Evolutionary conservation across 106 monocot genomes (phyloP), one percentile per base, ranked within the genome.

Genomic region (Narthecium ossifragum): DNA sequence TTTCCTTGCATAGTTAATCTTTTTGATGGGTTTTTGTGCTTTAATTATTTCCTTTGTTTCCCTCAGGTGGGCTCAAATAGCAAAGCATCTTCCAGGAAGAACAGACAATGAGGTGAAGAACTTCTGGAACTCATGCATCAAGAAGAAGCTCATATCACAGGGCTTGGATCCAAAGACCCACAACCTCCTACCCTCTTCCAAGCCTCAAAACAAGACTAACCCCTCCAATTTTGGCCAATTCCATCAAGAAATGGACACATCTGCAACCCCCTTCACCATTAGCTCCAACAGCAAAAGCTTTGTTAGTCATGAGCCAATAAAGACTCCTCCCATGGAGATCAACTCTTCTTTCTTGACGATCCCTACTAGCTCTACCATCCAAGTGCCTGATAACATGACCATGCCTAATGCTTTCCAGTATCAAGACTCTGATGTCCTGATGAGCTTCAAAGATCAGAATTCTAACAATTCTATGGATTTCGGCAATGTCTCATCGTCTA

Each of bases 141-240:
- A 86, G 68, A 86, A 86, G 82, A 86, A 82, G 60, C 62, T 86
- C 8, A 74, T 86, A 7, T 77, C 92, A 1, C 92, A 88, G 34
- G 92, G 92, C 2, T 55, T 92, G 33, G 92, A 92, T 69, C 92
- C 92, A 20, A 92, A 75, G 49, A 92, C 92, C 46, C 92, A 92
- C 60, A 92, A 92, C 60, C 67, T 92, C 0, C 60, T 92, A 60
- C 83, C 84, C 12, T 64, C 75, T 14, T 72, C 76, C 10, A 45
- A 39, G 26, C 68, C 59, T 7, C 27, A 34, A 5, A 55, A 46
- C 26, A 38, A 22, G 55, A 51, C 13, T 8, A 24, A 20, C 39
- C 48, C 49, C 49, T 22, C 23, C 36, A 39, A 26, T 5, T 33
- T 70, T 25, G 41, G 62, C 41, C 81, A 80, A 26, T 63, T 71